Conservation (phyloP, 2,329 filamentous ascomycete species). For the Emergomyces africanus region DNA sequence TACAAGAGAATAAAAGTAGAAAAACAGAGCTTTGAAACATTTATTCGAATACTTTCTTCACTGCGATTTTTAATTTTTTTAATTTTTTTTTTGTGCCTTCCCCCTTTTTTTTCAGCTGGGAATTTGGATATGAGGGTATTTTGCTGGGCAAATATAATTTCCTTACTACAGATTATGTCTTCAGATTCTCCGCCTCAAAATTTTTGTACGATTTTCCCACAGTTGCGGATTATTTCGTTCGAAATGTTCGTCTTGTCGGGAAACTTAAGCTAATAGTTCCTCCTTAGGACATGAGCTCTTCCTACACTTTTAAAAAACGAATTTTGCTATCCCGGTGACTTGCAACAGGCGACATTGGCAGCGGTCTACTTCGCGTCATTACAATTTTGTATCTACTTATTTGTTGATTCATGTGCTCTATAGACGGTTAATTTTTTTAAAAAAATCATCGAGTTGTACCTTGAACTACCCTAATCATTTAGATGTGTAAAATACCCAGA, state of each 20-base stretch:
- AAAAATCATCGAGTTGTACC: not conserved
- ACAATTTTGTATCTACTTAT: not conserved
- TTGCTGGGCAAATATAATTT: not conserved
- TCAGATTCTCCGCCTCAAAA: not conserved
- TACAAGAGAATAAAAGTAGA: slow-evolving; percentile 5
- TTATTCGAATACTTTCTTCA: slow-evolving; percentile 2
- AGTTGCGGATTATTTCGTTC: too few species aligned
- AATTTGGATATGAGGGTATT: not conserved
- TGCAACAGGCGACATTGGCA: too few species aligned
- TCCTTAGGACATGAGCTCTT: not conserved
- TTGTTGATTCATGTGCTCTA: not conserved
- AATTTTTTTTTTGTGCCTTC: not conserved
- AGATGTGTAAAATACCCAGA: not conserved
- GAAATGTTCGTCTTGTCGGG: not conserved
- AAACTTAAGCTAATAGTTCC: not conserved
- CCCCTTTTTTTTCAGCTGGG: not conserved
- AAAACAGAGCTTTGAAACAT: slow-evolving; percentile 32
- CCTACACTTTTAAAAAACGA: not conserved
- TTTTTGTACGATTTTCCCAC: not conserved
- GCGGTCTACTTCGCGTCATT: not conserved
- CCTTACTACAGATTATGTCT: not conserved
- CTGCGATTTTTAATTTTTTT: not conserved
- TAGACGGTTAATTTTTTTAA: not conserved
- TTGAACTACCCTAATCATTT: not conserved
- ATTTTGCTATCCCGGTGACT: not conserved